These are phyloP conservation scores for Sutorius eximius DNA, from an alignment of 1,284 basidiomycete species.

Conservation along the genomic window DNA sequence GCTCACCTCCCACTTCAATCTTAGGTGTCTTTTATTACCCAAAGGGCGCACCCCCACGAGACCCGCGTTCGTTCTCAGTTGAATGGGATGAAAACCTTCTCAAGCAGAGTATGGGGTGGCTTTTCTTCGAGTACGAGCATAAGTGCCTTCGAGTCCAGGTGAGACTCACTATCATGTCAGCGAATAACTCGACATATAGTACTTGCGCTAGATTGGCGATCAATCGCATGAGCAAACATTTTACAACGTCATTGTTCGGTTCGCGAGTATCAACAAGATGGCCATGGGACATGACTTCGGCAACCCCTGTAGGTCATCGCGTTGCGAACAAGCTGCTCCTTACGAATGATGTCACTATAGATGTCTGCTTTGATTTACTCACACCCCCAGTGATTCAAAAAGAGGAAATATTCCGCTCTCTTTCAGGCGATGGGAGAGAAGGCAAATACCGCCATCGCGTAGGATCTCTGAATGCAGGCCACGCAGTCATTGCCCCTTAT, in stretches of 20 bases:
- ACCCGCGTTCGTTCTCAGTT: constrained; percentile 57
- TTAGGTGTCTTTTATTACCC: constrained; percentile 34
- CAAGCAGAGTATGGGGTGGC: constrained; percentile 46
- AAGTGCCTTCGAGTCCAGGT: constrained; percentile 62
- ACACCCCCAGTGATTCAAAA: constrained; percentile 61
- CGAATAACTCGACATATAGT: neutral
- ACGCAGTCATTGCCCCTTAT: constrained; percentile 58
- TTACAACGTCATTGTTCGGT: constrained; percentile 51
- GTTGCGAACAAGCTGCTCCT: constrained; percentile 7
- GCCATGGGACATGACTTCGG: constrained; percentile 55
- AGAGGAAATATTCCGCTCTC: constrained; percentile 53
- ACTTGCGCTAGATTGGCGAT: constrained; percentile 51
- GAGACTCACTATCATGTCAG: constrained; percentile 13
- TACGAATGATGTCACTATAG: constrained; percentile 36
- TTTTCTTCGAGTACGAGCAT: constrained; percentile 64
- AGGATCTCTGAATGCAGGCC: constrained; percentile 52
- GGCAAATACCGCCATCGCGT: constrained; percentile 51
- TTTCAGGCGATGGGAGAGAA: constrained; percentile 44
- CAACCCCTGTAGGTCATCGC: constrained; percentile 38
- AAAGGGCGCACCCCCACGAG: constrained; percentile 33
- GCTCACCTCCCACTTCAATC: neutral
- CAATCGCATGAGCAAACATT: constrained; percentile 50
- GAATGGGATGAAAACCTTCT: constrained; percentile 57
- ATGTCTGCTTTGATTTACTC: constrained; percentile 64
- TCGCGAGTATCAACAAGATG: constrained; percentile 59